Conservation (phyloP, 371 early-diverging fungal genomes). For the Gilbertella persicaria region DNA sequence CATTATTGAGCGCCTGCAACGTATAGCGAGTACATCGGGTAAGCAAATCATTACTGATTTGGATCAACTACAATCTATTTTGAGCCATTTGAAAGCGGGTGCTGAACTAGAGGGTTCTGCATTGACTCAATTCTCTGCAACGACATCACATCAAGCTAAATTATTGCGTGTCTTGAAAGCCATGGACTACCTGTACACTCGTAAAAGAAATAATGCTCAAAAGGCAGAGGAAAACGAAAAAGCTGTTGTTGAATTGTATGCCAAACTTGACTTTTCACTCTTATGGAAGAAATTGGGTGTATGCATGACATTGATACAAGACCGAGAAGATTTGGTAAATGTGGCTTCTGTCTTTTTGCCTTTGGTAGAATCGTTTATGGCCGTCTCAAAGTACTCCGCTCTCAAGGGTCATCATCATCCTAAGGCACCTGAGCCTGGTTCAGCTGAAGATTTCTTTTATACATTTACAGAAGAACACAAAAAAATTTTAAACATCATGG, state of each 20-base stretch:
- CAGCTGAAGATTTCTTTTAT: slow-evolving; percentile 77
- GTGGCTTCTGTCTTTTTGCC: slow-evolving; percentile 93
- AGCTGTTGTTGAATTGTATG: slow-evolving; percentile 65
- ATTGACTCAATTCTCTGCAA: slow-evolving; percentile 75
- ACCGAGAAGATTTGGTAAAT: slow-evolving; percentile 78
- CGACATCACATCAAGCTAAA: slow-evolving; percentile 88
- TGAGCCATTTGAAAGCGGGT: slow-evolving; percentile 55
- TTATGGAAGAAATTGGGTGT: slow-evolving; percentile 83
- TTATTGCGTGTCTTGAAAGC: slow-evolving; percentile 92
- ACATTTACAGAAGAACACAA: slow-evolving; percentile 93
- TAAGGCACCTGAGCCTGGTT: slow-evolving; percentile 19
- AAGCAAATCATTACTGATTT: slow-evolving; percentile 72
- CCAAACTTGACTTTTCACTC: slow-evolving; percentile 65
- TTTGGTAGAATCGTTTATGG: slow-evolving; percentile 96
- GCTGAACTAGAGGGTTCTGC: slow-evolving; percentile 66
- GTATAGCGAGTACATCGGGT: slow-evolving; percentile 70
- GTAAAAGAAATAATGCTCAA: slow-evolving; percentile 24
- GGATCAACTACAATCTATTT: slow-evolving; percentile 55
- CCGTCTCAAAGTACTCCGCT: slow-evolving; percentile 80
- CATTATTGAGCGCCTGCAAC: slow-evolving; percentile 74
- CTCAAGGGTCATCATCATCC: slow-evolving; percentile 22
- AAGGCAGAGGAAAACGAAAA: slow-evolving; percentile 45
- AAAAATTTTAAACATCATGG: slow-evolving; percentile 95
- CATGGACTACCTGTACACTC: slow-evolving; percentile 79
- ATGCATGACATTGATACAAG: slow-evolving; percentile 73